A percentile compares a stretch with the other conserved stretches of the same genome.
Evolutionary conservation across 1,139 yeast species (phyloP).

Genomic region (Wickerhamiella pararugosa): DNA sequence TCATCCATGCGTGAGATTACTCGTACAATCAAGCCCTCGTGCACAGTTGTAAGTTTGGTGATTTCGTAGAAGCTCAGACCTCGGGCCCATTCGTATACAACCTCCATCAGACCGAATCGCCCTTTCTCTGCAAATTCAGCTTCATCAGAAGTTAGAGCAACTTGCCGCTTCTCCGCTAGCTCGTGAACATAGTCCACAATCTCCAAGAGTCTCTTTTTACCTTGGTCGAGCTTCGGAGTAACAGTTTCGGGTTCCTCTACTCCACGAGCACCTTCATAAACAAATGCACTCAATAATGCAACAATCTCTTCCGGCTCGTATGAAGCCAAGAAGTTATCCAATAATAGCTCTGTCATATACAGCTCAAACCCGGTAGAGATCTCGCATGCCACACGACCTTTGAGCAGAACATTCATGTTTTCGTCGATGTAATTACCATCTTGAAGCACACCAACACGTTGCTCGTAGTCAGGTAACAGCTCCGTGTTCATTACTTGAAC

Average conservation of each 20-base stretch:
- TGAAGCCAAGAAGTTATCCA: constrained; percentile 84
- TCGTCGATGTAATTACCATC: constrained; percentile 64
- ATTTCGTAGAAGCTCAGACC: constrained; percentile 86
- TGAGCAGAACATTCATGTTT: constrained; percentile 60
- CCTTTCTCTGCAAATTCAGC: constrained; percentile 69
- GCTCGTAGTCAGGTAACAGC: constrained; percentile 84
- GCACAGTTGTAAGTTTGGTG: constrained; percentile 75
- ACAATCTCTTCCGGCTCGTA: constrained; percentile 93
- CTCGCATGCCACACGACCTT: constrained; percentile 94
- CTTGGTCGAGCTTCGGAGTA: constrained; percentile 75
- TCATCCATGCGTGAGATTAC: constrained; percentile 91
- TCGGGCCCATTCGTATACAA: constrained; percentile 96
- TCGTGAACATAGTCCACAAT: constrained; percentile 46
- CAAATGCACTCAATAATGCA: constrained; percentile 80
- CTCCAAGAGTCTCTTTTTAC: constrained; percentile 52
- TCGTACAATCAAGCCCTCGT: constrained; percentile 96
- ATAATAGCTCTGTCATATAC: constrained; percentile 70
- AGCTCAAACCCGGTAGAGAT: constrained; percentile 80
- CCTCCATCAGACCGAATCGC: constrained; percentile 81
- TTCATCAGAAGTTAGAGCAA: constrained; percentile 69
- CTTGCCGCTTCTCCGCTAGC: constrained; percentile 54
- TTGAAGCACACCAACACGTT: constrained; percentile 61
- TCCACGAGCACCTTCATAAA: constrained; percentile 71
- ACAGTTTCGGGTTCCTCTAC: constrained; percentile 37
- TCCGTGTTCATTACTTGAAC: constrained; percentile 82